Evolutionary conservation across 1,284 basidiomycete genomes (phyloP).

Genomic region (Ceratobasidium sp.): DNA sequence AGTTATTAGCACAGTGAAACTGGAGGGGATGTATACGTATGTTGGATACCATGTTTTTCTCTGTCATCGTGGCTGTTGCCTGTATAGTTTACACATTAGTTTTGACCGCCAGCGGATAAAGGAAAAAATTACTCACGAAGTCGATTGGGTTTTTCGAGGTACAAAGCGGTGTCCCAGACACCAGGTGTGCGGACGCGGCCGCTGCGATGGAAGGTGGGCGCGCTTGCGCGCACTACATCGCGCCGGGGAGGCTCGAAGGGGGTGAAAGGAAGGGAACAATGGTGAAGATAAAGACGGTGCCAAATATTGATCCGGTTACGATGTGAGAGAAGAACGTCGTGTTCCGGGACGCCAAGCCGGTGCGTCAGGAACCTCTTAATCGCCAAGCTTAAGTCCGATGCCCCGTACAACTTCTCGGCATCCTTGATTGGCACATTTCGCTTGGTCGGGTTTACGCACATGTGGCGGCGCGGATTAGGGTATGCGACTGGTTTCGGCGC

Average conservation of each 20-base stretch:
- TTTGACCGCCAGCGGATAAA: neutral
- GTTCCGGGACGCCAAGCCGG: neutral
- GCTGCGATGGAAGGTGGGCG: neutral
- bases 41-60: neutral
- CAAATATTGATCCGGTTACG: slow-evolving; percentile 22
- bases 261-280: slow-evolving; percentile 10
- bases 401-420: neutral
- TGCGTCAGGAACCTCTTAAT: neutral
- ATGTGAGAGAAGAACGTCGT: neutral
- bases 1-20: no score
- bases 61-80: neutral
- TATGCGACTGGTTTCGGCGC: neutral
- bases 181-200: slow-evolving; percentile 54
- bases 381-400: neutral
- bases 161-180: slow-evolving; percentile 17
- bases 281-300: slow-evolving; percentile 27
- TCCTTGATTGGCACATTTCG: neutral
- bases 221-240: slow-evolving; percentile 14
- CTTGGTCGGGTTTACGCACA: slow-evolving; percentile 11
- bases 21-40: slow-evolving; percentile 8
- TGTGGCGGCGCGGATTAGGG: neutral
- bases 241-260: slow-evolving; percentile 20
- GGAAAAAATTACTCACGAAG: neutral
- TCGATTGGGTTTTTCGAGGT: slow-evolving; percentile 6
- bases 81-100: neutral